Evolutionary conservation across 192 early-diverging fungal genomes (phyloP).

Genomic region (Entrophospora sp.): DNA sequence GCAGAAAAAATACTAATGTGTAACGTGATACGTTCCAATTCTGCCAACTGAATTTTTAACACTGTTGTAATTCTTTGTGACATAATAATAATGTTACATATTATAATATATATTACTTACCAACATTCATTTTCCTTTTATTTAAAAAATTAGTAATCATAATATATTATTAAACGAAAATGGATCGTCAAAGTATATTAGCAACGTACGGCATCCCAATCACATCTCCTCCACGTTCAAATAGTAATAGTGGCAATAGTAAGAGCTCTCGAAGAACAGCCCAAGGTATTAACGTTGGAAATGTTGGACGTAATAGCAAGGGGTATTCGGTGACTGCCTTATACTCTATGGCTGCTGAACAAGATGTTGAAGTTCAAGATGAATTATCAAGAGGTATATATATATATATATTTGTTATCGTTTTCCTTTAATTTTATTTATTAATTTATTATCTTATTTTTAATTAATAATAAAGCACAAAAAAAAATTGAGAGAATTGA

Average conservation of each 20-base stretch:
- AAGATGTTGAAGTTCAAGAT: conserved; percentile 86
- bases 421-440: too few relatives aligned
- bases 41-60: too few relatives aligned
- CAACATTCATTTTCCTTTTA: too few relatives aligned
- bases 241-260: neutral
- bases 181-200: conserved; percentile 6
- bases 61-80: too few relatives aligned
- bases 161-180: too few relatives aligned
- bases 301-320: conserved; percentile 44
- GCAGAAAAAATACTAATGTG: too few relatives aligned
- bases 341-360: conserved; percentile 78
- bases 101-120: too few relatives aligned
- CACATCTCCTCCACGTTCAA: neutral
- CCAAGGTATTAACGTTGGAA: conserved; percentile 21
- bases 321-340: conserved; percentile 62
- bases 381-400: conserved; percentile 88
- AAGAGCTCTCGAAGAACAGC: neutral
- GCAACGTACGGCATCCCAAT: conserved; percentile 1
- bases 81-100: too few relatives aligned
- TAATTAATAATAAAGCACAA: conserved; percentile 52
- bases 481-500: conserved; percentile 72
- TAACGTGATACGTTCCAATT: too few relatives aligned
- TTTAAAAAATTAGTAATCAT: too few relatives aligned
- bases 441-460: too few relatives aligned
- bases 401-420: too few relatives aligned